Evolutionary conservation across 163 green algal species (phyloP).

Genomic region (Coccomyxa subellipsoidea): DNA sequence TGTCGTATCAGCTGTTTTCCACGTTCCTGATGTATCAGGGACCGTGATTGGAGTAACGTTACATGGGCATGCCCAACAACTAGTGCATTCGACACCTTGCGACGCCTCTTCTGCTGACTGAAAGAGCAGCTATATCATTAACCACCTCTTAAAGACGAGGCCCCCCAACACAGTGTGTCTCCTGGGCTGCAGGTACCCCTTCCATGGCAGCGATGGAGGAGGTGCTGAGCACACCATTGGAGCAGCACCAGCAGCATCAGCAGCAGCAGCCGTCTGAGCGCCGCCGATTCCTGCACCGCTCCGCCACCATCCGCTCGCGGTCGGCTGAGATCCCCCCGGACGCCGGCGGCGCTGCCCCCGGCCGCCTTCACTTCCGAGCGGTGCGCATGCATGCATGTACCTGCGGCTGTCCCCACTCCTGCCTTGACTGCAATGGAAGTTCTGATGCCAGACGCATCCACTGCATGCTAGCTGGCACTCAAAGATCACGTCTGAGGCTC

Average conservation of each 20-base stretch:
- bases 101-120: no score
- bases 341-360: not conserved
- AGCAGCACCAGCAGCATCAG: not conserved
- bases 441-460: no score
- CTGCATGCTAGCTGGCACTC: no score
- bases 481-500: no score
- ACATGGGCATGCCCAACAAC: no score
- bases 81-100: no score
- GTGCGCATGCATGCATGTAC: not conserved
- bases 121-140: no score
- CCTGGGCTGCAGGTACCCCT: not conserved
- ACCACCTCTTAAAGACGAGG: not conserved
- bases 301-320: not conserved
- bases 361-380: not conserved
- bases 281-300: not conserved
- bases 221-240: not conserved
- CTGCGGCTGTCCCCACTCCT: not conserved
- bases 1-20: no score
- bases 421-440: no score
- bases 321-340: not conserved
- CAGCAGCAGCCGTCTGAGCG: not conserved
- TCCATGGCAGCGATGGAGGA: not conserved
- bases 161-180: not conserved
- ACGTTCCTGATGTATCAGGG: no score
- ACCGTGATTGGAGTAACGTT: no score